These are phyloP conservation scores for Persicaria maculosa DNA, from an alignment of 148 eudicot genomes.

Conservation along the genomic window DNA sequence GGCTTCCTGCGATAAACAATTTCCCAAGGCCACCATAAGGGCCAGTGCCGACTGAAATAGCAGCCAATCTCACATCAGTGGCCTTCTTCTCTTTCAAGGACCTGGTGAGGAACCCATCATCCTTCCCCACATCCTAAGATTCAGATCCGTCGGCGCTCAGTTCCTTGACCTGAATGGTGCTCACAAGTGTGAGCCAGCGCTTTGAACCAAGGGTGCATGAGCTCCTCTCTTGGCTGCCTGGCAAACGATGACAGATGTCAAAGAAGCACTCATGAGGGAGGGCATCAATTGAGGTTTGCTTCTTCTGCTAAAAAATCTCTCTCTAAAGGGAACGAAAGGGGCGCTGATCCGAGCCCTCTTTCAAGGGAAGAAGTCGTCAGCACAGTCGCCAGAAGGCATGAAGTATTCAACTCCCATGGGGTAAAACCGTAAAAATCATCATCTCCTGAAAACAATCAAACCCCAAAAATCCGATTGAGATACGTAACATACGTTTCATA, in stretches of 20 bases:
- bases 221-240: conserved; percentile 60
- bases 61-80: no score
- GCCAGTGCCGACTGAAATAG: no score
- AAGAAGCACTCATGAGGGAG: conserved; percentile 81
- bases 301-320: conserved; percentile 24
- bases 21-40: no score
- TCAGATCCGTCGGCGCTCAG: no score
- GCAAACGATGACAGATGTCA: conserved; percentile 67
- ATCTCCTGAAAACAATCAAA: conserved; percentile 39
- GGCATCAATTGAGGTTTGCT: conserved; percentile 47
- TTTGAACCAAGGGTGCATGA: conserved; percentile 58
- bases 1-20: no score
- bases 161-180: conserved; percentile 29
- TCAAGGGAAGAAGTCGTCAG: conserved; percentile 51
- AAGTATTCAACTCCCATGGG: conserved; percentile 48
- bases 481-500: no score
- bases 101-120: no score
- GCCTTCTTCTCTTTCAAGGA: no score
- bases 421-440: conserved; percentile 52
- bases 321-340: conserved; percentile 30
- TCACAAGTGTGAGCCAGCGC: conserved; percentile 69
- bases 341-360: conserved; percentile 68
- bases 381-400: conserved; percentile 51
- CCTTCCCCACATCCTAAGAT: no score
- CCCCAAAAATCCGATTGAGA: conserved; percentile 7